Evolutionary conservation across 2,329 filamentous ascomycete species (phyloP).

Genomic region (Paecilomyces variotii): DNA sequence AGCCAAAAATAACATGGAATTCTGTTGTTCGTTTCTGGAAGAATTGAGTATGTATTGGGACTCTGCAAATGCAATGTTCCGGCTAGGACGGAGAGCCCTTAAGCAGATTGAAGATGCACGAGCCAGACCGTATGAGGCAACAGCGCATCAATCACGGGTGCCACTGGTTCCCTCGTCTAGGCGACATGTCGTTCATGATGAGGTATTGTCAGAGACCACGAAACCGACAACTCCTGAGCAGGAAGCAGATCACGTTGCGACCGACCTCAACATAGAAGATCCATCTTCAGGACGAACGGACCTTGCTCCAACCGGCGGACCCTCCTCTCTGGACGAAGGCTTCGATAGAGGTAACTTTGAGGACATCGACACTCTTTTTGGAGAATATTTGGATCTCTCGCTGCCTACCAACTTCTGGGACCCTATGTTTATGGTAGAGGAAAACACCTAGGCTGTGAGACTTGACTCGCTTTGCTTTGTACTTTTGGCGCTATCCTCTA

Average conservation of each 20-base stretch:
- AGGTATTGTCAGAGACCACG: neutral
- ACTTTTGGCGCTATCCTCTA: neutral
- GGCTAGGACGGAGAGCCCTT: conserved; percentile 31
- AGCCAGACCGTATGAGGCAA: neutral
- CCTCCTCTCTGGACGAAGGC: conserved; percentile 18
- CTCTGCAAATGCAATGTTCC: conserved; percentile 35
- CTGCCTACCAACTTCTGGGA: conserved; percentile 30
- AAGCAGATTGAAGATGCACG: conserved; percentile 17
- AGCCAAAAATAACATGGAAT: conserved; percentile 27
- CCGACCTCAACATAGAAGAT: neutral
- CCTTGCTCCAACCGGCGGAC: neutral
- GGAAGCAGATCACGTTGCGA: neutral
- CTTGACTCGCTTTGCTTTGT: neutral
- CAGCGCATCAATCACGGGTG: neutral
- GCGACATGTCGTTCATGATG: neutral
- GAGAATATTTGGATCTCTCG: conserved; percentile 27
- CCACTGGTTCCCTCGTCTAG: neutral
- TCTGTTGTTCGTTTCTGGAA: conserved; percentile 29
- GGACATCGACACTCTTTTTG: conserved; percentile 29
- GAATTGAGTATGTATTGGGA: conserved; percentile 28
- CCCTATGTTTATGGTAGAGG: conserved; percentile 18
- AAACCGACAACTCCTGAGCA: neutral
- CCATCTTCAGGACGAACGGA: neutral
- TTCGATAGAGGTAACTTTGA: conserved; percentile 26
- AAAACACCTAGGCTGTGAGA: neutral